Base-by-base conservation (phyloP, 1,284 basidiomycete genomes). In the Butyriboletus pseudospeciosus region DNA sequence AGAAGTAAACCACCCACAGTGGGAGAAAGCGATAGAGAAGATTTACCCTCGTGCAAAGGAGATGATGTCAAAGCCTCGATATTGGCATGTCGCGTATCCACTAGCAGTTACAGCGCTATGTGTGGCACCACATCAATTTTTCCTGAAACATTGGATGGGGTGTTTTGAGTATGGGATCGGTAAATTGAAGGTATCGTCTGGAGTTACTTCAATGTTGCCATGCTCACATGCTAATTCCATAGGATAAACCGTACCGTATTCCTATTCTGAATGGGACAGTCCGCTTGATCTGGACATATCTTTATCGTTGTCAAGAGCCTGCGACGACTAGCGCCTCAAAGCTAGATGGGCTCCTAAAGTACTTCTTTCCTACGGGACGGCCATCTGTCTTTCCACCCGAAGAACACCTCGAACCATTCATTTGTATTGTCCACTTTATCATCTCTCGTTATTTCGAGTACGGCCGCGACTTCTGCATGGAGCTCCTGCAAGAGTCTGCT, bases 1-100 rank as follows among this genome's bases (percentile, higher is more conserved):
- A 1, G 95, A 98, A 74, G 92, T 96, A 47, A 97, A 98, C 65
- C 91, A 97, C 69, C 95, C 95, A 0, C 80, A 89, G 53, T 98
- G 95, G 95, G 88, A 86, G 2, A 93, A 92, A 67, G 94, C 94
- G 0, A 88, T 97, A 45, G 88, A 94, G 60, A 75, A 84, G 7
- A 91, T 98, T 41, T 86, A 88, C 65, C 87, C 90, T 2, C 88
- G 90, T 63, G 92, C 94, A 6, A 79, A 82, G 53, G 88, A 90
- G 51, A 95, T 98, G 90, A 84, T 88, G 68, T 74, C 79, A 38
- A 98, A 98, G 69, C 91, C 90, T 10, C 84, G 93, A 34, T 97
- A 98, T 70, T 98, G 94, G 93, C 78, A 79, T 47, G 83, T 86
- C 0, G 93, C 93, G 1, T 96, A 93, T 69, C 92, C 94, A 0